A percentile compares a stretch with the other conserved stretches of the same genome.
phyloP scores from a whole-genome alignment of 2,329 filamentous ascomycete genomes.

The Monosporascus sp. region DNA sequence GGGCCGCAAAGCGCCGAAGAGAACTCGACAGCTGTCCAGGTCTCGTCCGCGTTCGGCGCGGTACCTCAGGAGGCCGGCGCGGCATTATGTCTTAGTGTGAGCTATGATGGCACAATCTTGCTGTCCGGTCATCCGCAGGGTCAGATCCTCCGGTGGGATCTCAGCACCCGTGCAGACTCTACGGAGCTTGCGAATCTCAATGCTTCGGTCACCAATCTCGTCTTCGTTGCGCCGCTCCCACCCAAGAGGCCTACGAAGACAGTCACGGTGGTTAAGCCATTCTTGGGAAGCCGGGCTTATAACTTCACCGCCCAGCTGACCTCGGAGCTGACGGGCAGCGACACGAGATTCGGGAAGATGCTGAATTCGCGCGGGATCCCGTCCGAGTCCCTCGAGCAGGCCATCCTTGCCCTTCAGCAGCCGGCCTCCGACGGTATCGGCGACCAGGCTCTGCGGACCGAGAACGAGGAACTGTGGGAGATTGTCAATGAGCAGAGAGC shows the following conservation, averaged over 20 bases:
- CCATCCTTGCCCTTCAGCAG: constrained; percentile 41
- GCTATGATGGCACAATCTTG: constrained; percentile 75
- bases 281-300: constrained; percentile 60
- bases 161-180: constrained; percentile 62
- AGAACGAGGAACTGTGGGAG: constrained; percentile 39
- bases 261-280: constrained; percentile 72
- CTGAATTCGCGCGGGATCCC: constrained; percentile 43
- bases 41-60: constrained; percentile 48
- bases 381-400: constrained; percentile 40
- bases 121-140: constrained; percentile 78
- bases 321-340: constrained; percentile 26
- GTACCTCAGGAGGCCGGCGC: constrained; percentile 60
- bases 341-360: constrained; percentile 40
- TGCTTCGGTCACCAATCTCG: constrained; percentile 75
- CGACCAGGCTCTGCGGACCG: constrained; percentile 31
- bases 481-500: constrained; percentile 39
- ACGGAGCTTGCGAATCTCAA: constrained; percentile 67
- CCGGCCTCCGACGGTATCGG: constrained; percentile 20
- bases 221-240: constrained; percentile 61
- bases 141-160: constrained; percentile 74
- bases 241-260: constrained; percentile 44
- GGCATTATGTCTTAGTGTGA: constrained; percentile 64
- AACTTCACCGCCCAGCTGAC: constrained; percentile 61
- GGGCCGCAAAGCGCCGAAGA: constrained; percentile 44
- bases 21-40: constrained; percentile 52